These are phyloP conservation scores for Solanum gracilifrons DNA, from an alignment of 257 asterid species.

Conservation along the genomic window DNA sequence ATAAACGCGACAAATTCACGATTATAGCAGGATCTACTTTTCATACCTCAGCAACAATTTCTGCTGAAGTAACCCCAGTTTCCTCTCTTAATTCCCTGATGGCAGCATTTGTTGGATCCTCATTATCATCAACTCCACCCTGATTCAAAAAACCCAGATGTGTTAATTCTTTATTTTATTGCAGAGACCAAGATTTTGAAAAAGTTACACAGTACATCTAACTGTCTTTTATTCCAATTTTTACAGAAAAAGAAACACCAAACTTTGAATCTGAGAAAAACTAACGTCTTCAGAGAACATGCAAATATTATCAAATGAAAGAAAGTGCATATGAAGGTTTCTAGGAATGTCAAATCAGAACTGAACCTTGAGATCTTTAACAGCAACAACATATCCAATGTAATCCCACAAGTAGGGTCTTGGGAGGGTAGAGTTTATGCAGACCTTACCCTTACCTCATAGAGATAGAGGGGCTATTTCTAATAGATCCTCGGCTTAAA, in stretches of 20 bases:
- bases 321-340: not conserved
- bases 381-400: not conserved
- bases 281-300: not conserved
- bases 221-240: not conserved
- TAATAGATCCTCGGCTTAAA: not conserved
- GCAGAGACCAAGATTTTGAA: not conserved
- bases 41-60: conserved; percentile 67
- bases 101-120: conserved; percentile 81
- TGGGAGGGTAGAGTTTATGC: not conserved
- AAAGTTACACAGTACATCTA: not conserved
- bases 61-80: conserved; percentile 90
- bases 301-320: not conserved
- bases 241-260: not conserved
- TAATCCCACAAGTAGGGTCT: not conserved
- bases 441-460: not conserved
- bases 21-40: not conserved
- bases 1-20: not conserved
- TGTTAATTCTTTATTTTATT: not conserved
- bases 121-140: conserved; percentile 89
- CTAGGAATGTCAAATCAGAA: not conserved
- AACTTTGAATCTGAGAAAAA: not conserved
- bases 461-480: not conserved
- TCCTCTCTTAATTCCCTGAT: conserved; percentile 85
- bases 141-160: conserved; percentile 7
- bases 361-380: not conserved